Base-by-base conservation (phyloP, 192 early-diverging fungal species). In the Allomyces javanicus region DNA sequence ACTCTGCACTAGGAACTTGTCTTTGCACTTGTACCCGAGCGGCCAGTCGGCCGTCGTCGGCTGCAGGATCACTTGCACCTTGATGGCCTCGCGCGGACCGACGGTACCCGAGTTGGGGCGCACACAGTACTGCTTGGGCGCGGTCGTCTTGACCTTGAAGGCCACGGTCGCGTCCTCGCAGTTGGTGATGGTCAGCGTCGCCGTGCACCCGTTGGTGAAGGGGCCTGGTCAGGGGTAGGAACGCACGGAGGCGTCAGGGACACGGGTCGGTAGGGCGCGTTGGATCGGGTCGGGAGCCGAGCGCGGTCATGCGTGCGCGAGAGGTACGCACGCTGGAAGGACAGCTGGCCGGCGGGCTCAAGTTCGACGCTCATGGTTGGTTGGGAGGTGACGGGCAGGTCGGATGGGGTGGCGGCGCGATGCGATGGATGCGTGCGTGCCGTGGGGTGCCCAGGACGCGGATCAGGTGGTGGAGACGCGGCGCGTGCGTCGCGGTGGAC, bases 101-200 rank as follows among this genome's bases (percentile, higher is more conserved):
- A 98, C 82, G 44, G 81, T 75, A 19, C 92, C 93, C 26, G 87
- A 82, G 73, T 95, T 98, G 61, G 95, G 93, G 23, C 91, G 82
- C 44, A 99, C 96, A 72, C 91, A 95, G 75, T 94, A 99, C 68
- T 90, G 86, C 76, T 91, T 94, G 45, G 96, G 96, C 2, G 96
- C 96, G 10, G 96, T 99, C 21, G 96, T 99, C 69, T 99, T 99
- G 72, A 99, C 89, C 72, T 99, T 96, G 82, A 94, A 99, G n/a
- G 90, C 89, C 33, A 94, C 77, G 1, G 89, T 79, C 50, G 80
- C 62, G 66, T 80, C 74, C 66, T 78, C 77, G 27, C 78, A 75
- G 78, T 90, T 90, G 25, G 72, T 77, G 64, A 89, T 77, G n/a
- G 70, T 66, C 64, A 87, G 69, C 9, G 67, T 65, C 64, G 81